Evolutionary conservation across 495 filamentous ascomycete genomes (phyloP), one percentile per base, ranked within the genome.

Genomic region (Ascodesmis nigricans): DNA sequence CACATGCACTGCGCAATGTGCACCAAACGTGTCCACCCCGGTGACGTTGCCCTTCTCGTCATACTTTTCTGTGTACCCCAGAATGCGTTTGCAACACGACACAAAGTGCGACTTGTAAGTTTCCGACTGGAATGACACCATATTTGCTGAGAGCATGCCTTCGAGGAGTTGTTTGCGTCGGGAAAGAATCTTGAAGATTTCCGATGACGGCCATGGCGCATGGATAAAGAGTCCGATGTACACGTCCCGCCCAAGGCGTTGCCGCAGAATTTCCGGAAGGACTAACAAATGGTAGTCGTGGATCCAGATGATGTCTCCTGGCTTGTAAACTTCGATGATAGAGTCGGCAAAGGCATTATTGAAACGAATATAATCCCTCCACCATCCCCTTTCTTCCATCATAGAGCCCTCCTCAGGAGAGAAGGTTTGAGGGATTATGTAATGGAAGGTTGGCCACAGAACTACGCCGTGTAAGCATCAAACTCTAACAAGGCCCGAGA

Each of bases 221-320:
- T 93, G 83, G 11, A 93, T 61, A 58, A 76, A 93, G 57, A 90
- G 87, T 23, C 82, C 75, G 45, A 91, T 75, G 51, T 83, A 83
- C 49, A 82, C 72, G 46, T 80, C 75, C 1, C 80, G 75, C n/a
- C 48, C 48, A 16, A 75, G 64, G 9, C 74, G 66, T 47, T 90
- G 79, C 8, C 83, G 67, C 27, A 93, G 59, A 54, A 91, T 66
- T 50, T 71, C 76, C 0, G 83, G 83, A 5, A 93, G 64, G 7
- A 93, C 64, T 35, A 91, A 66, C 1, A 93, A 65, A 44, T 91
- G 76, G 54, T 84, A 91, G 54, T 93, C 83, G 50, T 93, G 83
- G 30, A 93, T 68, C 57, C 81, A 68, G 31, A 93, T 69, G 33
- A 91, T 73, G 46, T 93, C 83, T 7, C 83, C 83, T 2, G 79